Evolutionary conservation across 768 basidiomycete species (phyloP), one percentile per base, ranked within the genome.

Genomic region (Collybiopsis confluens): DNA sequence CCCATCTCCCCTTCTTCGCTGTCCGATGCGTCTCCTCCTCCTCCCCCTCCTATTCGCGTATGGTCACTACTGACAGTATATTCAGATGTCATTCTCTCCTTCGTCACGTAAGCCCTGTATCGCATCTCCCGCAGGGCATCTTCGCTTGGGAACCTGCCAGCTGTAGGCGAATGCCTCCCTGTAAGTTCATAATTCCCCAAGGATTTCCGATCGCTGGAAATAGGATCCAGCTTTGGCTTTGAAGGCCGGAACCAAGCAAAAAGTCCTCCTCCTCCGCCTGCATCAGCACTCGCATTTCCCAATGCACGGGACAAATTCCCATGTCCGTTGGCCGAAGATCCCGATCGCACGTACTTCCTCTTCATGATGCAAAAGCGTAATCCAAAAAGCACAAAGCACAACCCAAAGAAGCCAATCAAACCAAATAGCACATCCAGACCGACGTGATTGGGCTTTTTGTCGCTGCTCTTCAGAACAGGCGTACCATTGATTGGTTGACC

Each of bases 391-490:
- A 62, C 58, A 11, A 76, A 60, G 51, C 82, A 85, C 2, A 85
- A 62, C 11, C 59, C 81, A 50, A 89, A 76, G 68, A 89, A 82
- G 1, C 78, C 73, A 0, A 78, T 55, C 9, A 90, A 70, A 2
- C 76, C 80, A 30, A 89, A 70, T 21, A 90, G 72, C 4, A 88
- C 79, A 47, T 81, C 76, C 49, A 89, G 65, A 4, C 86, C 89
- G 4, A 88, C 73, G 1, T 75, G 78, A 4, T 83, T 59, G 56
- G 73, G 73, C 49, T 73, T 69, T 20, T 69, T 70, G 3, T 57
- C 62, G 2, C 54, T 58, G n/a, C 57, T 52, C 3, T 61, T 21
- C 28, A 43, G 16, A 2, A 53, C 21, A 20, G 45, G 51, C 49
- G 58, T 51, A 44, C 54, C 44, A 44, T 53, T 27, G n/a, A 89